Conservation (phyloP, 2,329 filamentous ascomycete species). For the Microascus cirrosus region DNA sequence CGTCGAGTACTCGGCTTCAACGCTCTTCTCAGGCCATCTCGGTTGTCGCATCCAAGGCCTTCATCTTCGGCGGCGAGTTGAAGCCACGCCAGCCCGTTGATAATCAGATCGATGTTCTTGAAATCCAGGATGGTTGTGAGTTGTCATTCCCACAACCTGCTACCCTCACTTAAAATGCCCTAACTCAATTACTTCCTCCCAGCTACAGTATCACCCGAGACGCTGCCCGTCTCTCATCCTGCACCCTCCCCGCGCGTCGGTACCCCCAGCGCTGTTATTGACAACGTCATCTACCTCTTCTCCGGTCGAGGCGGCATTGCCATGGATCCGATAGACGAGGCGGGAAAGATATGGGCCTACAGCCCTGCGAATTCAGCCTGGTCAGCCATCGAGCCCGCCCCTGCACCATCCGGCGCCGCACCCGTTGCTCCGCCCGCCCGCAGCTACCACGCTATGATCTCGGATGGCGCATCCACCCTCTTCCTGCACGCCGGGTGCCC, state of each 20-base stretch:
- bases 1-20: slow-evolving; percentile 21
- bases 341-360: slow-evolving; percentile 46
- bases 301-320: slow-evolving; percentile 49
- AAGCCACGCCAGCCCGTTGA: slow-evolving; percentile 37
- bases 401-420: slow-evolving; percentile 8
- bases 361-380: slow-evolving; percentile 27
- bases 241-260: slow-evolving; percentile 44
- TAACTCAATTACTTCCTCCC: neutral
- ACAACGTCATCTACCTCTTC: slow-evolving; percentile 44
- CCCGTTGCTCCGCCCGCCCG: slow-evolving; percentile 30
- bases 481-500: slow-evolving; percentile 54
- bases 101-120: slow-evolving; percentile 29
- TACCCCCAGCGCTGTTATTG: slow-evolving; percentile 31
- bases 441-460: slow-evolving; percentile 45
- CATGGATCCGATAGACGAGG: slow-evolving; percentile 49
- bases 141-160: neutral
- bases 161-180: too few species aligned
- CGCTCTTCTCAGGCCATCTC: slow-evolving; percentile 39
- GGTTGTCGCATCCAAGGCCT: slow-evolving; percentile 23
- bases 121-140: slow-evolving; percentile 10
- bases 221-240: too few species aligned
- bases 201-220: neutral
- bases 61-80: slow-evolving; percentile 41
- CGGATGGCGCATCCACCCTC: slow-evolving; percentile 27
- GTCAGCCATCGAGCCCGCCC: slow-evolving; percentile 28